Base-by-base conservation (phyloP, 495 filamentous ascomycete genomes). In the Venustampulla echinocandica region DNA sequence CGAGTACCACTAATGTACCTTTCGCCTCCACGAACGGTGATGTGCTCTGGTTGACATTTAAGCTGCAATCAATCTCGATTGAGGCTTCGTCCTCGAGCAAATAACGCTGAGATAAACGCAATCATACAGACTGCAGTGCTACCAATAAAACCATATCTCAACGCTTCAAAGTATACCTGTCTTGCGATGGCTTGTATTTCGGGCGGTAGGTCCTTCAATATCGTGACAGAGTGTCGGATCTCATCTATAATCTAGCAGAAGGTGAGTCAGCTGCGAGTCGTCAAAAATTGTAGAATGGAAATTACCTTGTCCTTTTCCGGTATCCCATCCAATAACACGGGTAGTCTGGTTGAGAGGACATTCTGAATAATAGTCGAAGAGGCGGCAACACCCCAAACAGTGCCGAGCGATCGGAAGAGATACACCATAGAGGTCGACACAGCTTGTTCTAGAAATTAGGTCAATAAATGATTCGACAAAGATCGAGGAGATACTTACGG, bases 231-330 rank as follows among this genome's bases (percentile, higher is more conserved):
- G 50, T 81, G 79, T 3, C 79, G 63, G 50, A 84, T 82, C 33
- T 75, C 70, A 28, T 77, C 68, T 27, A 80, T 74, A 33, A 80
- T 58, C 76, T 80, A 57, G 4, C 46, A 13, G 10, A 25, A 20
- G 3, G 14, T 27, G 42, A 10, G n/a, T 52, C 13, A 30, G 20
- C 24, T 10, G 28, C 37, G 32, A 35, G 27, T 60, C 36, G 53
- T 47, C 65, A 56, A 59, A 32, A 28, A 18, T 28, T 4, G 28
- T 40, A 9, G 21, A n/a, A 30, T 41, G 18, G 36, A 22, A 40
- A 54, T 62, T 77, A 82, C 78, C 75, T 73, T 79, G 71, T 71
- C 72, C 75, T 79, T 80, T 54, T 81, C 69, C 64, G 77, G 73
- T 66, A 80, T 67, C 65, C 69, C 75, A 64, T 66, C 68, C 66